Percentiles rank a stretch among this genome's conserved stretches.
phyloP scores from a whole-genome alignment of 768 basidiomycete genomes.

The Tricholoma flavovirens region DNA sequence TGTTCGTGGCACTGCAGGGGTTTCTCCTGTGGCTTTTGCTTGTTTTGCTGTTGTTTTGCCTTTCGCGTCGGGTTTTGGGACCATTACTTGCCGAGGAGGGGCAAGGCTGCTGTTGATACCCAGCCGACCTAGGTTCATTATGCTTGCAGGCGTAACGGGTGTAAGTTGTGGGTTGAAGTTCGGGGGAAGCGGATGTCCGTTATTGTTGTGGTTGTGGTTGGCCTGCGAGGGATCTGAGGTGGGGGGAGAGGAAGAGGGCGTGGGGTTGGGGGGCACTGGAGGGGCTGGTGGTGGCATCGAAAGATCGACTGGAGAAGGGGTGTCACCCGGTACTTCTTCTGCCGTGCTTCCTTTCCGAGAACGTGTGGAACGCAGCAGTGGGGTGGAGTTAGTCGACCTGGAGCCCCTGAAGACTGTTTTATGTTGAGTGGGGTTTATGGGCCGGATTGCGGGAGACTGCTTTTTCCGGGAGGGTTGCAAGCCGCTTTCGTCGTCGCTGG shows the following conservation, averaged over 20 bases:
- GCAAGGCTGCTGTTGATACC: constrained; percentile 42
- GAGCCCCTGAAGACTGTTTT: constrained; percentile 29
- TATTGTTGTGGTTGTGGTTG: not conserved
- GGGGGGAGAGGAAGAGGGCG: constrained; percentile 12
- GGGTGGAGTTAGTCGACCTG: constrained; percentile 57
- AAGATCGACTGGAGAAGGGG: constrained; percentile 84
- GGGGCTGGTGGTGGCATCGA: constrained; percentile 84
- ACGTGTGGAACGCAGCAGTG: constrained; percentile 44
- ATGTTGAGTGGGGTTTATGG: constrained; percentile 21
- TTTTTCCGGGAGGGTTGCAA: constrained; percentile 45
- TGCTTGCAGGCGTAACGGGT: constrained; percentile 87
- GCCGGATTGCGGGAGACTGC: constrained; percentile 44
- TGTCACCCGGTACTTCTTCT: constrained; percentile 42
- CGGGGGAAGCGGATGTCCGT: constrained; percentile 12
- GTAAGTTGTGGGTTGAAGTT: constrained; percentile 33
- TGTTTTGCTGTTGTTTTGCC: constrained; percentile 24
- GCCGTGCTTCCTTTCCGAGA: constrained; percentile 36
- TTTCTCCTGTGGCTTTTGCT: constrained; percentile 18
- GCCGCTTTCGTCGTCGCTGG: constrained; percentile 46
- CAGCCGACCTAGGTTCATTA: constrained; percentile 81
- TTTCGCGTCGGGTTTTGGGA: constrained; percentile 12
- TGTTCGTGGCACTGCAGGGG: constrained; percentile 16
- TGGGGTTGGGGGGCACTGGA: constrained; percentile 16
- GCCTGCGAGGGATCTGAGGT: constrained; percentile 6
- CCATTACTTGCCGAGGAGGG: constrained; percentile 21